Percentiles rank a stretch among this genome's conserved stretches.
These are phyloP conservation scores for Durusdinium trenchii DNA, from an alignment of 73 alveolate genomes.

Conservation along the genomic window DNA sequence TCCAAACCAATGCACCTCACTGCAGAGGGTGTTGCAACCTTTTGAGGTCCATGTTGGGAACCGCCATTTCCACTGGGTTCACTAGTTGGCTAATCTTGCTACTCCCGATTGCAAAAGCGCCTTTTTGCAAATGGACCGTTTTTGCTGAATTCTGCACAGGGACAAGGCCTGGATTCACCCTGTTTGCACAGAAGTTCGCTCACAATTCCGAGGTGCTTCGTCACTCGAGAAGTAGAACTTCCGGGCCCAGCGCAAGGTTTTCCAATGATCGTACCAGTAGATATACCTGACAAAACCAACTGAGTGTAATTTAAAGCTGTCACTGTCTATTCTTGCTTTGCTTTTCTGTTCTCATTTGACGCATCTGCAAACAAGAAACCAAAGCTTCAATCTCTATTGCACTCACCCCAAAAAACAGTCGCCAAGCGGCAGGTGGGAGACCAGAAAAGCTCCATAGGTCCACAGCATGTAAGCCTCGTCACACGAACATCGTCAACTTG, in stretches of 20 bases:
- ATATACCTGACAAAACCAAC: background rate
- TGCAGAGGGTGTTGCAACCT: too few species aligned
- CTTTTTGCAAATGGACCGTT: too few species aligned
- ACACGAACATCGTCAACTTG: background rate
- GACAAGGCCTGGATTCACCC: too few species aligned
- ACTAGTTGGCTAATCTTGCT: background rate
- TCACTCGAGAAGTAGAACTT: conserved; percentile 90
- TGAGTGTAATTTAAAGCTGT: background rate
- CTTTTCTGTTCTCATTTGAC: background rate
- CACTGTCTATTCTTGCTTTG: background rate
- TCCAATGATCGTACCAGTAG: conserved; percentile 88
- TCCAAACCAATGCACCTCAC: conserved; percentile 88
- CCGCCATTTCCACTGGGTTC: background rate
- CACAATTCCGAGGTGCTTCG: background rate
- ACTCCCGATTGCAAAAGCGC: background rate
- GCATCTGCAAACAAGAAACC: too few species aligned
- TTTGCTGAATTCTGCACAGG: too few species aligned
- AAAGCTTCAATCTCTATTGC: too few species aligned
- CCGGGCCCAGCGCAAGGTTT: conserved; percentile 86
- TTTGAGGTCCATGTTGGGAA: too few species aligned
- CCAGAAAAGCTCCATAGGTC: conserved; percentile 71
- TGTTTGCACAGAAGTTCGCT: too few species aligned
- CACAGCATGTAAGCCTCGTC: conserved; percentile 63
- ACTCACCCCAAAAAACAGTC: background rate
- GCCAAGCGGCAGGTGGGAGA: conserved; percentile 53